Evolutionary conservation across 1,139 yeast genomes (phyloP).

Genomic region (Ogataea hybrid): DNA sequence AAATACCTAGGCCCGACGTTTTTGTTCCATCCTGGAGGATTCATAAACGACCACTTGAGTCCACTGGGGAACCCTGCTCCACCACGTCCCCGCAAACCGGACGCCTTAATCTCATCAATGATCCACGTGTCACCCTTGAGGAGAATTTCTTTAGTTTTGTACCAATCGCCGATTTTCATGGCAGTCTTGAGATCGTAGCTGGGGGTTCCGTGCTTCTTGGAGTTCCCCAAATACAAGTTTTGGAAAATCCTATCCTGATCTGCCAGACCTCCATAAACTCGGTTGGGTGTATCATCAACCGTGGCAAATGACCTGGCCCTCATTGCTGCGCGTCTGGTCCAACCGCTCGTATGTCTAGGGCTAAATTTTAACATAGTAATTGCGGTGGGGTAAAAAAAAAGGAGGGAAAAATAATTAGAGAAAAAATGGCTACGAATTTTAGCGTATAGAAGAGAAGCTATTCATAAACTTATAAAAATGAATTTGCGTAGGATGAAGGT

Average conservation of each 20-base stretch:
- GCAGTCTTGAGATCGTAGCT: constrained; percentile 76
- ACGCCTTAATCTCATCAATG: constrained; percentile 78
- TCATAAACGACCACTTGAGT: constrained; percentile 89
- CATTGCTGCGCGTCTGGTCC: neutral
- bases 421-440: neutral
- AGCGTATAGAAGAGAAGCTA: neutral
- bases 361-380: constrained; percentile 3
- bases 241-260: constrained; percentile 87
- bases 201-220: constrained; percentile 45
- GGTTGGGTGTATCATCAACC: constrained; percentile 42
- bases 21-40: constrained; percentile 93
- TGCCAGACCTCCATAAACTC: constrained; percentile 70
- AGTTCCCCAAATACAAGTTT: constrained; percentile 52
- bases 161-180: constrained; percentile 83
- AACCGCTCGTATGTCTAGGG: neutral
- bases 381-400: constrained; percentile 8
- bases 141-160: constrained; percentile 81
- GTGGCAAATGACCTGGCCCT: constrained; percentile 24
- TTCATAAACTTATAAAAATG: neutral
- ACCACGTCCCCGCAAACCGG: constrained; percentile 88
- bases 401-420: neutral
- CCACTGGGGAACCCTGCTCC: constrained; percentile 95
- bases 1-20: constrained; percentile 81
- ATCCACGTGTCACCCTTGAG: constrained; percentile 86
- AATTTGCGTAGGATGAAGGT: neutral